Percentiles rank a stretch among this genome's conserved stretches.
Evolutionary conservation across 495 filamentous ascomycete genomes (phyloP).

Genomic region (Tuber magnatum): DNA sequence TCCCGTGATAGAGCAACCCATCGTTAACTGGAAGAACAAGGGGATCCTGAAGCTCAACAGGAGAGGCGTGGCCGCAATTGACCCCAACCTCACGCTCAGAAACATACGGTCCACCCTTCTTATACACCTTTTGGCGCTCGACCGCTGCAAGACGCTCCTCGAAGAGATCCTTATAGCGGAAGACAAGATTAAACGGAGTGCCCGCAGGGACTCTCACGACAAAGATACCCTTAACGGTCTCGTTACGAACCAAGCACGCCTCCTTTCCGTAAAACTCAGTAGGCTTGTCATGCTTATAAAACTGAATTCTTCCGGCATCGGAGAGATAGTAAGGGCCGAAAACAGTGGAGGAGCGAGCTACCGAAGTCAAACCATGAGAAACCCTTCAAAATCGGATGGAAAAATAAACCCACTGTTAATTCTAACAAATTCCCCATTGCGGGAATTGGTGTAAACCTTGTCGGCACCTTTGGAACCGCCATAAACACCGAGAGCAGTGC

Average conservation of each 20-base stretch:
- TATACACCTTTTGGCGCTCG: slow-evolving; percentile 15
- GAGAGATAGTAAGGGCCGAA: slow-evolving; percentile 17
- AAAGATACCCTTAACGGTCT: slow-evolving; percentile 18
- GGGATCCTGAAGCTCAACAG: background rate
- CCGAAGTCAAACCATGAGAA: slow-evolving; percentile 1
- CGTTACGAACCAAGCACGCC: slow-evolving; percentile 34
- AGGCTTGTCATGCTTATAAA: slow-evolving; percentile 35
- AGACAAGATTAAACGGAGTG: slow-evolving; percentile 7
- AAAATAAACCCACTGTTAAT: slow-evolving; percentile 21
- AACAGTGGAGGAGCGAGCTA: slow-evolving; percentile 3
- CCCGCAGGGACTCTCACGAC: slow-evolving; percentile 25
- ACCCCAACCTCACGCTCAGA: slow-evolving; percentile 31
- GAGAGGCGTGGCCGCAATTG: slow-evolving; percentile 21
- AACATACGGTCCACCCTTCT: slow-evolving; percentile 8
- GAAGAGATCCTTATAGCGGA: slow-evolving; percentile 12
- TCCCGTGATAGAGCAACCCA: background rate
- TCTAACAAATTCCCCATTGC: background rate
- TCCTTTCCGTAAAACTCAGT: slow-evolving; percentile 27
- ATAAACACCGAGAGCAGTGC: background rate
- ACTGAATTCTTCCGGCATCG: slow-evolving; percentile 29
- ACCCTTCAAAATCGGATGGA: background rate
- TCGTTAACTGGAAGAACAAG: background rate
- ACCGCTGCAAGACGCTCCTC: slow-evolving; percentile 10
- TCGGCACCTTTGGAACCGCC: background rate
- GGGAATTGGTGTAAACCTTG: background rate